Conservation (phyloP, 768 basidiomycete species). For the Gymnopilus dilepis region DNA sequence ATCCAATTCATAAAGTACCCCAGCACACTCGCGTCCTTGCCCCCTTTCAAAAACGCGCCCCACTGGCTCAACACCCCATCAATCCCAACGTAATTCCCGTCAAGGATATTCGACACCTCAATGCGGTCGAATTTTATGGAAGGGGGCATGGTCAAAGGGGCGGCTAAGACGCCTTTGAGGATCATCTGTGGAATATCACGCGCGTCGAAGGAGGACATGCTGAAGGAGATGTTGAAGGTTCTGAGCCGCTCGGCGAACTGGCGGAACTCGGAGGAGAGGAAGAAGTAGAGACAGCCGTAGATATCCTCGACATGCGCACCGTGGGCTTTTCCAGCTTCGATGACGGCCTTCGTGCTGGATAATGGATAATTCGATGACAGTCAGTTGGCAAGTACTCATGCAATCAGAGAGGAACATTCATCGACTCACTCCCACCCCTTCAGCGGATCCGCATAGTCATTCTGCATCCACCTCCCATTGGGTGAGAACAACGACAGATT, state of each 20-base stretch:
- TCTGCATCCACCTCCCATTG: conserved; percentile 42
- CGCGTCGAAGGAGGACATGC: conserved; percentile 38
- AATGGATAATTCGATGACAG: no score
- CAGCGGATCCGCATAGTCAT: conserved; percentile 47
- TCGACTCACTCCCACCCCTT: conserved; percentile 48
- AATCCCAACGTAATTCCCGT: conserved; percentile 47
- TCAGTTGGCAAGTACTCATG: no score
- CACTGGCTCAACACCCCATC: conserved; percentile 37
- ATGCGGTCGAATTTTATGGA: conserved; percentile 48
- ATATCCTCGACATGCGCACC: conserved; percentile 48
- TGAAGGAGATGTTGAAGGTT: conserved; percentile 38
- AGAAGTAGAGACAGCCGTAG: conserved; percentile 57
- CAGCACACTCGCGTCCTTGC: conserved; percentile 37
- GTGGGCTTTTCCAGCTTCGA: conserved; percentile 39
- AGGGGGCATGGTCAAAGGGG: conserved; percentile 28
- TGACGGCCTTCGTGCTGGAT: conserved; percentile 37
- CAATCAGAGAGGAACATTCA: neutral
- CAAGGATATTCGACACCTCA: conserved; percentile 54
- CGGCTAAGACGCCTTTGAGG: conserved; percentile 15
- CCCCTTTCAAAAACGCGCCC: conserved; percentile 42
- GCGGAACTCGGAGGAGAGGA: conserved; percentile 44
- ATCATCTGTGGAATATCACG: conserved; percentile 34
- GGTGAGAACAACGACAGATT: conserved; percentile 47
- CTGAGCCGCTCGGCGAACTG: conserved; percentile 41
- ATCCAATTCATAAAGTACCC: conserved; percentile 59